These are phyloP conservation scores for Bipolaris sorokiniana DNA, from an alignment of 2,329 filamentous ascomycete genomes.

Conservation along the genomic window DNA sequence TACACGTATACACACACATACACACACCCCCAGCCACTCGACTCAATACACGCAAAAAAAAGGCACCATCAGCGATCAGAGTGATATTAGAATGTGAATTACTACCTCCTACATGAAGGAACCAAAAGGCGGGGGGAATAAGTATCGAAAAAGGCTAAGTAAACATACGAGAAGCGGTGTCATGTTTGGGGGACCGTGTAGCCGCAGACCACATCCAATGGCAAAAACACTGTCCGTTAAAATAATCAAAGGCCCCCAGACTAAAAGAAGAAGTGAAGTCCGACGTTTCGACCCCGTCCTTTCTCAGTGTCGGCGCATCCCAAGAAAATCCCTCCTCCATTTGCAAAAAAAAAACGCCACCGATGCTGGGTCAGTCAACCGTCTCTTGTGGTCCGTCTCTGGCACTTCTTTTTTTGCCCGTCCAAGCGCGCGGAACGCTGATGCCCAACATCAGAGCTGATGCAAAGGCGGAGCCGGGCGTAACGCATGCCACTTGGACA, in stretches of 20 bases:
- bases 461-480: conserved; percentile 6
- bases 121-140: conserved; percentile 50
- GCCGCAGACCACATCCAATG: conserved; percentile 29
- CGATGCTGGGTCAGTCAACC: conserved; percentile 20
- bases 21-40: background rate
- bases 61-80: conserved; percentile 29
- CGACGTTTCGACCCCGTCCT: conserved; percentile 29
- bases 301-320: conserved; percentile 25
- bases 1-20: background rate
- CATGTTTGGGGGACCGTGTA: conserved; percentile 44
- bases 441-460: conserved; percentile 19
- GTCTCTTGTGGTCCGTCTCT: conserved; percentile 28
- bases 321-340: conserved; percentile 18
- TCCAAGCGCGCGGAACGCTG: conserved; percentile 38
- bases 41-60: background rate
- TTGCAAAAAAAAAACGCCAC: conserved; percentile 37
- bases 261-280: conserved; percentile 39
- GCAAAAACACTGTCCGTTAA: conserved; percentile 34
- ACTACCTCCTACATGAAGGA: conserved; percentile 50
- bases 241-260: conserved; percentile 34
- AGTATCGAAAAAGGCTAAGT: conserved; percentile 51
- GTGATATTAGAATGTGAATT: conserved; percentile 50
- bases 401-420: conserved; percentile 26
- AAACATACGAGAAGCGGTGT: conserved; percentile 49
- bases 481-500: conserved; percentile 8